phyloP scores from a whole-genome alignment of 140 eudicot genomes.

The Flaveria floridana region DNA sequence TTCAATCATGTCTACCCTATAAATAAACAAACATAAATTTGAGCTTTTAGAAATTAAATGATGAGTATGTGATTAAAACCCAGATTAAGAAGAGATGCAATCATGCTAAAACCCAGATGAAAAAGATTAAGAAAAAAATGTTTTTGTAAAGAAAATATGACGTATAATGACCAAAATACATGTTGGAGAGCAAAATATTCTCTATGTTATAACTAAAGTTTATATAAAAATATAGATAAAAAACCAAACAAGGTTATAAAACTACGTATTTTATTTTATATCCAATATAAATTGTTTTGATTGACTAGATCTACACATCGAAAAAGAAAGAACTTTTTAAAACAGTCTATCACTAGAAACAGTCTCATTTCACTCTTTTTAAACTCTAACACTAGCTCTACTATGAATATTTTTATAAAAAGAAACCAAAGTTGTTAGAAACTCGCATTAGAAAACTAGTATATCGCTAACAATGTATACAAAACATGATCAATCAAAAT shows the following conservation, averaged over 20 bases:
- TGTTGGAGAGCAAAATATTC: background rate
- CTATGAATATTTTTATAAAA: no score
- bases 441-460: no score
- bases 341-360: no score
- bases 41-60: background rate
- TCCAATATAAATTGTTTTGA: no score
- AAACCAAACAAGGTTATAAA: no score
- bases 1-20: slow-evolving; percentile 38
- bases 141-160: background rate
- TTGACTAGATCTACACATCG: no score
- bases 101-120: background rate
- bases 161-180: no score
- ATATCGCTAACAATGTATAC: background rate
- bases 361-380: no score
- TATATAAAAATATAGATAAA: background rate
- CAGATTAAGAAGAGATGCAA: background rate
- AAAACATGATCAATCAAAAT: background rate
- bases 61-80: background rate
- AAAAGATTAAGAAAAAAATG: background rate
- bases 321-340: no score
- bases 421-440: no score
- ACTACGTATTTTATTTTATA: no score
- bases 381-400: no score
- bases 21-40: background rate
- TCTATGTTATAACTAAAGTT: background rate